Evolutionary conservation across 1,139 yeast species (phyloP), one percentile per base, ranked within the genome.

Genomic region (Sugiyamaella pinicola): DNA sequence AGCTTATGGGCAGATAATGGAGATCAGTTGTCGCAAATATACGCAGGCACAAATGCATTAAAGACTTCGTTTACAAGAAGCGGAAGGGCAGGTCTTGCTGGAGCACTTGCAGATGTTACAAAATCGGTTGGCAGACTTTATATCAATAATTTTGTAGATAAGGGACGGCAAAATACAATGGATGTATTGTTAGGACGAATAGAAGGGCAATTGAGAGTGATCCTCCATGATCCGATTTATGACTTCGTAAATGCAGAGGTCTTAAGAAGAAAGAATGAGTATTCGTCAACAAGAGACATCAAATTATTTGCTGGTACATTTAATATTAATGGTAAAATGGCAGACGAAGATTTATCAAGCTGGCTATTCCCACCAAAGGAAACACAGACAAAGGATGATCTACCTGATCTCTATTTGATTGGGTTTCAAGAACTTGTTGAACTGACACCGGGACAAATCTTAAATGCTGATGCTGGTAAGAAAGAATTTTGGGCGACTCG

Each of bases 1-100:
- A 76, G 85, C 3, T 72, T 93, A 19, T 95, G 99, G 99, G 99
- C 99, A 0, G 97, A 95, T 69, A 91, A 93, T 68, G 99, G 99
- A 45, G 99, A 95, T 70, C 96, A 95, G 56, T 81, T 95, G 8
- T 90, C 98, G 0, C 97, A 90, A 68, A 93, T 93, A 26, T 95
- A 95, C 67, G 93, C 99, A 0, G 99, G 99, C 5, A 95, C 99
- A 0, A 91, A 93, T 67, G 99, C 99, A 0, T 75, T 95, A 49
- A 95, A 95, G 68, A 88, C 97, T 0, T 88, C 96, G 3, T 93
- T 86, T 66, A 87, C 98, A 1, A 79, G 99, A 65, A 85, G 89
- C 39, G 99, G 99, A 15, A 91, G 90, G 65, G 89, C 90, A 96
- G 89, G 91, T 52, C 73, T 95, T 56, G 98, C 98, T 0, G 98